Conservation (phyloP, 2,329 filamentous ascomycete genomes). For the Orbilia oligospora region DNA sequence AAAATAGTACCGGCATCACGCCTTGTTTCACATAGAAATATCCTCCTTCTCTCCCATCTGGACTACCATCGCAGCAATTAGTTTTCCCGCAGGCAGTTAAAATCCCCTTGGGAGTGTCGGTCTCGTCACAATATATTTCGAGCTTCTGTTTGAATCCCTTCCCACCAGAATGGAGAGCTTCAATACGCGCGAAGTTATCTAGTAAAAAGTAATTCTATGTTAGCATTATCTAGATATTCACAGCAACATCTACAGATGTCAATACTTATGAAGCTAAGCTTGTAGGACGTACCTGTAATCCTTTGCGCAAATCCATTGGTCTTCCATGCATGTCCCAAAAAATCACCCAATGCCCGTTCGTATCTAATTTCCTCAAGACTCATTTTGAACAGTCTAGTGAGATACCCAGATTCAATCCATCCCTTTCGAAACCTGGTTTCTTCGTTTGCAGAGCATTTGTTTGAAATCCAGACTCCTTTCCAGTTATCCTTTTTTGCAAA, state of each 20-base stretch:
- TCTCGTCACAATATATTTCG: conserved; percentile 37
- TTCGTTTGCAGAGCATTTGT: conserved; percentile 16
- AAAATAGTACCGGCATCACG: no score
- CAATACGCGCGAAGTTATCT: conserved; percentile 37
- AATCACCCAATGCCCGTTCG: conserved; percentile 35
- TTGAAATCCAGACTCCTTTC: neutral
- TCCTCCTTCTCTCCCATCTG: neutral
- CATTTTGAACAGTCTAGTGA: conserved; percentile 19
- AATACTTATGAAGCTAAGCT: no score
- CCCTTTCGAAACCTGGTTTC: conserved; percentile 1
- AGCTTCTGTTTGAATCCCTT: conserved; percentile 15
- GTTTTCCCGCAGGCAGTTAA: neutral
- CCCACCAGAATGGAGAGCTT: conserved; percentile 33
- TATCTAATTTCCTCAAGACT: conserved; percentile 29
- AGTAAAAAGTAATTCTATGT: neutral
- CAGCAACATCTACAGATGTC: no score
- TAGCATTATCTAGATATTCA: no score
- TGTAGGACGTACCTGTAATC: conserved; percentile 49
- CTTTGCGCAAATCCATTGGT: neutral
- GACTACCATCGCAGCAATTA: conserved; percentile 22
- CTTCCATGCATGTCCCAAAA: conserved; percentile 45
- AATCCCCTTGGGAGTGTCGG: neutral
- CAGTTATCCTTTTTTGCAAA: conserved; percentile 35
- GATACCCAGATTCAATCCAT: conserved; percentile 38
- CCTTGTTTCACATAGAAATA: conserved; percentile 23